Base-by-base conservation (phyloP, 805 yeast genomes). In the Cyberlindnera samutprakarnensis region DNA sequence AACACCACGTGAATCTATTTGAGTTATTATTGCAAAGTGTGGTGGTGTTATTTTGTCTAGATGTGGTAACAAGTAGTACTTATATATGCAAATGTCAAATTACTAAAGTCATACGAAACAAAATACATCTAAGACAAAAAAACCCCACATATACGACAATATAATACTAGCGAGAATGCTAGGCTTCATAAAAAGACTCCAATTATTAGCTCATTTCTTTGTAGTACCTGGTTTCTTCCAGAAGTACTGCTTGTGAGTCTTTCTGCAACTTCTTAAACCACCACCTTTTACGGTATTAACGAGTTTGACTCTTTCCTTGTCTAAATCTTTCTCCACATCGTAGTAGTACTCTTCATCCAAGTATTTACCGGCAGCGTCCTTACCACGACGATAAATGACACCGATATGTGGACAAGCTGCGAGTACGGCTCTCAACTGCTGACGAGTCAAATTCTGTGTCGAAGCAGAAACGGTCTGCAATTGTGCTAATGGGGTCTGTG, bases 311-410 rank as follows among this genome's bases (percentile, higher is more conserved):
- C 98, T 76, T 29, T 75, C 75, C 18, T 52, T 48, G 50, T 90
- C 95, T 23, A 59, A 53, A 56, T 92, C 98, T 28, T 76, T 70
- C 44, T 87, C 97, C 4, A 87, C 77, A 36, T 78, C 75, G 52
- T 92, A 92, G 56, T 87, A 92, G 52, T 85, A 92, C 54, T 92
- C 96, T 54, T 86, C 94, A 44, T 90, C 97, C 40, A 92, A 65
- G 4, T 83, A 84, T 55, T 87, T 86, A 9, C 97, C 98, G 3
- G 96, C 94, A 3, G 97, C 96, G 57, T 92, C 98, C 55, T 87
- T 88, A 30, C 96, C 96, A 37, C 71, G 68, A 56, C 97, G 79
- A 49, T 75, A 72, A 38, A 92, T 88, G 9, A 82, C 80, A n/a
- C 97, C 97, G 37, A 90, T 70, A 47, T 90, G 80, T 5, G 57